These are phyloP conservation scores for Carex myosuroides DNA, from an alignment of 176 grass and related monocot genomes.

Conservation along the genomic window DNA sequence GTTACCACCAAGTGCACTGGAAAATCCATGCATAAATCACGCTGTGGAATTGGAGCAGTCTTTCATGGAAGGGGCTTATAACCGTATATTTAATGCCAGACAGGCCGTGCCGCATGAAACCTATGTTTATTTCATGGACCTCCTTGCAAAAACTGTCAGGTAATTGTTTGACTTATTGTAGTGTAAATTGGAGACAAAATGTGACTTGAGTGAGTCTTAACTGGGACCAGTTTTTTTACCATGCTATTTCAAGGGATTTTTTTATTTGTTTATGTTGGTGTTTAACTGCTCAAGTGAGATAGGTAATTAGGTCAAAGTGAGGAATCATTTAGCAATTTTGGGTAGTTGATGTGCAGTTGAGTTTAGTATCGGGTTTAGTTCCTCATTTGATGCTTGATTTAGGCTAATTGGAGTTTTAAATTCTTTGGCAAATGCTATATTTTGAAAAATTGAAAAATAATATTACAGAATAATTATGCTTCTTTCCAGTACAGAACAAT, in stretches of 20 bases:
- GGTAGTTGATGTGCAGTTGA: background rate
- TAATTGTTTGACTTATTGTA: slow-evolving; percentile 5
- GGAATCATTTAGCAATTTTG: background rate
- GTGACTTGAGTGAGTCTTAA: background rate
- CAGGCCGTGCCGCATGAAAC: slow-evolving; percentile 59
- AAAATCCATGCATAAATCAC: slow-evolving; percentile 69
- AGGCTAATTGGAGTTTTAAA: background rate
- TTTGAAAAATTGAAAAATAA: background rate
- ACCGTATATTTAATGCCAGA: slow-evolving; percentile 29
- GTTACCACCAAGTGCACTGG: slow-evolving; percentile 37
- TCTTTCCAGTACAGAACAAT: background rate
- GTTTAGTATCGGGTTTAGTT: background rate
- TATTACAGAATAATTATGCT: background rate
- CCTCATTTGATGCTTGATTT: background rate
- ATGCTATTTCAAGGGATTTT: background rate
- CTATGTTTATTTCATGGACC: slow-evolving; percentile 69
- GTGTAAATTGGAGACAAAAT: background rate
- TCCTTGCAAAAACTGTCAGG: slow-evolving; percentile 67
- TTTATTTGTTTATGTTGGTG: background rate
- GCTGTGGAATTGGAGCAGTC: slow-evolving; percentile 56
- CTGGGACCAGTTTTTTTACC: too few relatives aligned
- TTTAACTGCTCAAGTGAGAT: background rate
- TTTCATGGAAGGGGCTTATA: slow-evolving; percentile 81
- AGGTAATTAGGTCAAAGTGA: background rate
- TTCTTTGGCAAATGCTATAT: background rate